Conservation (phyloP, 108 stramenopile genomes). For the Pseudonitzschia multiseries region DNA sequence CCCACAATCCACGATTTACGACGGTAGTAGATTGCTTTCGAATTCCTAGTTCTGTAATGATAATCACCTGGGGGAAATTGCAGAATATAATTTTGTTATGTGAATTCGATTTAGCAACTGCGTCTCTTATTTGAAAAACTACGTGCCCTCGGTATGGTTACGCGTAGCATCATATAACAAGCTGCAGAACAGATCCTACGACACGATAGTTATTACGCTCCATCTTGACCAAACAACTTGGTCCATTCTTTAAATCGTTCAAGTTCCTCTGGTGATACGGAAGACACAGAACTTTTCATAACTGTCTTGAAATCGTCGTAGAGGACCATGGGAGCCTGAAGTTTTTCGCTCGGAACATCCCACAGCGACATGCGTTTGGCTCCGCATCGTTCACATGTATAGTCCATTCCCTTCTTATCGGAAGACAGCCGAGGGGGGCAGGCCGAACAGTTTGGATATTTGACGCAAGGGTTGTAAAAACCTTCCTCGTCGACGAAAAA, state of each 20-base stretch:
- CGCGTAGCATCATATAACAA: neutral
- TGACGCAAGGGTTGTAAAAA: slow-evolving; percentile 66
- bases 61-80: neutral
- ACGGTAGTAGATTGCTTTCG: no score
- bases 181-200: neutral
- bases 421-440: slow-evolving; percentile 89
- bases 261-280: slow-evolving; percentile 93
- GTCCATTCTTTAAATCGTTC: slow-evolving; percentile 95
- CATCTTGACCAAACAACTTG: slow-evolving; percentile 96
- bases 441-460: slow-evolving; percentile 88
- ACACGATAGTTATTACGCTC: slow-evolving; percentile 52
- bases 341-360: slow-evolving; percentile 87
- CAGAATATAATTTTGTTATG: neutral
- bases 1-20: no score
- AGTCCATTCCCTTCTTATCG: slow-evolving; percentile 62
- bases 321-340: slow-evolving; percentile 73
- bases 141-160: no score
- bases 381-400: slow-evolving; percentile 86
- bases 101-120: neutral
- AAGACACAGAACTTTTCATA: slow-evolving; percentile 70
- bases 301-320: slow-evolving; percentile 77
- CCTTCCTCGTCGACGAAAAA: slow-evolving; percentile 67
- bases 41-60: no score
- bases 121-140: no score
- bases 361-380: slow-evolving; percentile 90